These are phyloP conservation scores for Fusarium buxicola DNA, from an alignment of 2,329 filamentous ascomycete species.

Conservation along the genomic window DNA sequence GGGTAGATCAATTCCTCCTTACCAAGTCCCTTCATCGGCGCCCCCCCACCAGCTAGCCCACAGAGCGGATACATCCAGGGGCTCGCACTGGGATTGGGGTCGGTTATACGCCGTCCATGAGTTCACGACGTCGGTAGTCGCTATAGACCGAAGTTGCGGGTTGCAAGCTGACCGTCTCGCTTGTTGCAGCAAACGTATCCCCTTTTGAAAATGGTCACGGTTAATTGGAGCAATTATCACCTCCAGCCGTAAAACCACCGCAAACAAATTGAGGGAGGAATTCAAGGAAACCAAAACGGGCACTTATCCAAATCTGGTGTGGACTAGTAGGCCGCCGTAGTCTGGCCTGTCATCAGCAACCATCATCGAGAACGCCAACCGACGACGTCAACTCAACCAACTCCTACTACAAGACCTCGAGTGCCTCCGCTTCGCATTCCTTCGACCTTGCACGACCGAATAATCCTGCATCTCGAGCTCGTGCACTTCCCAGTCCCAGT, in stretches of 20 bases:
- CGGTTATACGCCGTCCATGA: constrained; percentile 35
- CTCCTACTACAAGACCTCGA: constrained; percentile 22
- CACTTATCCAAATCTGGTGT: constrained; percentile 32
- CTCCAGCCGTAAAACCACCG: constrained; percentile 21
- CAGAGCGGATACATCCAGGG: constrained; percentile 28
- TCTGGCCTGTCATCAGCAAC: constrained; percentile 25
- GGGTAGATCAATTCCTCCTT: constrained; percentile 13
- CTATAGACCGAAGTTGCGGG: constrained; percentile 17
- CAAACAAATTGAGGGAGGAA: constrained; percentile 24
- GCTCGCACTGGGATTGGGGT: constrained; percentile 31
- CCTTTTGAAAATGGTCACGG: constrained; percentile 14
- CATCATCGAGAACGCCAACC: constrained; percentile 31
- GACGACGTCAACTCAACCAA: constrained; percentile 41
- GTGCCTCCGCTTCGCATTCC: constrained; percentile 1
- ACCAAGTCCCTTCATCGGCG: constrained; percentile 28
- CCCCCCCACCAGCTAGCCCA: constrained; percentile 23
- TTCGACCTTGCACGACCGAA: constrained; percentile 1
- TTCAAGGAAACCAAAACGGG: constrained; percentile 34
- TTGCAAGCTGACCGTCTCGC: constrained; percentile 15
- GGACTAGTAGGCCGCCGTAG: constrained; percentile 18
- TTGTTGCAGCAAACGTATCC: constrained; percentile 12
- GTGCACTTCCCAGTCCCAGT: not conserved
- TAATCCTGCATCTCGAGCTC: not conserved
- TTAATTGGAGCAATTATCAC: constrained; percentile 26
- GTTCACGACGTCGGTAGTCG: constrained; percentile 24